Evolutionary conservation across 306 rosid genomes (phyloP), one percentile per base, ranked within the genome.

Genomic region (Astragalus membranaceus): DNA sequence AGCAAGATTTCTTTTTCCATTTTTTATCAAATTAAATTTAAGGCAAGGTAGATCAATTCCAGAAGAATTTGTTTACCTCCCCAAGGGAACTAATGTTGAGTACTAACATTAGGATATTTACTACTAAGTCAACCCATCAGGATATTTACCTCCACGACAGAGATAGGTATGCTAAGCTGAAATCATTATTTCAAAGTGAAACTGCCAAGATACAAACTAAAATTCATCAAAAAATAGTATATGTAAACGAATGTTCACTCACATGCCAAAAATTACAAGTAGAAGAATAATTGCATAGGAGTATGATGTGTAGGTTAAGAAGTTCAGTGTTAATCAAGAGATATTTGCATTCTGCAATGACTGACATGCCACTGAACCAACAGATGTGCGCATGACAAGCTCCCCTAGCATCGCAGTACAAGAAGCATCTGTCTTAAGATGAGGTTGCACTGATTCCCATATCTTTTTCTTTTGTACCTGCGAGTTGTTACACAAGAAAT

Each of bases 381-480:
- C 85, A 79, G 90, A 83, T 46, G 95, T 83, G 60, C 76, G 83
- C 96, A 90, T 86, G 15, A 75, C 79, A 72, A 86, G 81, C 70
- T 32, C 76, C 53, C 86, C 92, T 53, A 90, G 87, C 85, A 70
- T 73, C 4, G 89, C 96, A 17, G 73, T 55, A 67, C 88, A 79
- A 10, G 87, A 84, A 70, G 9, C 84, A 67, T 88, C 86, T 1
- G 92, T 88, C 86, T 78, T 88, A 3, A 90, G 86, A 79, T 90
- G 89, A 69, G 90, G 95, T 56, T 90, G 94, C 62, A 90, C 92
- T 43, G 39, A 51, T 60, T 90, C 96, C 96, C 96, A 90, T 37
- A 80, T 79, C 84, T 86, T 90, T 73, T 84, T 88, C 88, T 90
- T 90, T 65, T 84, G 90, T 78, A 90, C 71, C 96, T 90, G 86